Percentiles rank a stretch among this genome's conserved stretches.
Conservation (phyloP, 2,329 filamentous ascomycete species). For the Thermochaetoides dissita region DNA sequence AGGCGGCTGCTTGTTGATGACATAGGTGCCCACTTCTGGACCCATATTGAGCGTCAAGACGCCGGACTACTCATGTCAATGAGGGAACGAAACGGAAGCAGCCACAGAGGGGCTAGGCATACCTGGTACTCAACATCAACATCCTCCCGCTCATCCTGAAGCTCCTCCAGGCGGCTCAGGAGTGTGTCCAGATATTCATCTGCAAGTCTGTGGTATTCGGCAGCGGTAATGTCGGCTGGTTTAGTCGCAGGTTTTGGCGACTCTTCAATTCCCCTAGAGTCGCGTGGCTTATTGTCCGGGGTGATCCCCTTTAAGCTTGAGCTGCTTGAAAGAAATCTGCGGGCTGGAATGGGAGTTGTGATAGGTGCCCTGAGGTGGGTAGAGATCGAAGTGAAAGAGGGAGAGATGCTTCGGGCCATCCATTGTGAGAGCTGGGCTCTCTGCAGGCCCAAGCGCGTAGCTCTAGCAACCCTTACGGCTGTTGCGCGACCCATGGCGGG, state of each 20-base stretch:
- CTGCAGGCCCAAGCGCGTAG: slow-evolving; percentile 22
- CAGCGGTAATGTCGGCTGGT: slow-evolving; percentile 51
- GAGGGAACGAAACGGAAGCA: neutral
- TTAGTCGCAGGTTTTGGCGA: slow-evolving; percentile 21
- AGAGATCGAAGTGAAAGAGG: neutral
- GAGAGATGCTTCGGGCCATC: slow-evolving; percentile 10
- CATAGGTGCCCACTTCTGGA: slow-evolving; percentile 57
- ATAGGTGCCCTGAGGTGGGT: slow-evolving; percentile 2
- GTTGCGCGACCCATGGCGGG: slow-evolving; percentile 20
- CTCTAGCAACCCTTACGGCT: slow-evolving; percentile 25
- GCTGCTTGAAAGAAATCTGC: slow-evolving; percentile 21
- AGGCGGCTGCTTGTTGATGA: slow-evolving; percentile 96
- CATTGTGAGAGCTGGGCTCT: slow-evolving; percentile 14
- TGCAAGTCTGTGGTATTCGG: slow-evolving; percentile 63
- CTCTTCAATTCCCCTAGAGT: slow-evolving; percentile 26
- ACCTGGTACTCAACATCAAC: slow-evolving; percentile 86
- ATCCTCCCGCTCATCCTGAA: slow-evolving; percentile 59
- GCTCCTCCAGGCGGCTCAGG: slow-evolving; percentile 49
- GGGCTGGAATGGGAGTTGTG: neutral
- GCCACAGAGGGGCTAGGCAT: slow-evolving; percentile 22
- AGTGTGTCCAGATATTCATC: slow-evolving; percentile 57
- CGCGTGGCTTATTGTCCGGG: slow-evolving; percentile 37
- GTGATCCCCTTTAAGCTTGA: slow-evolving; percentile 36
- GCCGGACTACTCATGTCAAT: slow-evolving; percentile 28
- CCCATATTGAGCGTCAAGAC: slow-evolving; percentile 66